phyloP scores from a whole-genome alignment of 208 protist species.

The Acanthamoeba divionensis region DNA sequence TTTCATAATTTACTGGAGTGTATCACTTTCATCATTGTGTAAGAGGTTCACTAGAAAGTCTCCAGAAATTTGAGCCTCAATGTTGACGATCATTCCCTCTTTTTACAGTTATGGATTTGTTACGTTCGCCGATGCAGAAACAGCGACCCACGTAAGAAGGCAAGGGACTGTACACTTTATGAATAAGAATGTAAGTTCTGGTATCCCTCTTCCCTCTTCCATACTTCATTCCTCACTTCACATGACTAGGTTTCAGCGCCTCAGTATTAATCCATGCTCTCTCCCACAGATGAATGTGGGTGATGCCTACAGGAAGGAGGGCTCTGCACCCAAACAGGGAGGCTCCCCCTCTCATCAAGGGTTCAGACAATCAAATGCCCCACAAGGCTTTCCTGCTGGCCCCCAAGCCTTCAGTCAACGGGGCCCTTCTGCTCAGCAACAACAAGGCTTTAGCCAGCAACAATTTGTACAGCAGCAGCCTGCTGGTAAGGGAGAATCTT shows the following conservation, averaged over 20 bases:
- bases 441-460: neutral
- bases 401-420: neutral
- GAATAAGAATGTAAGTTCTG: neutral
- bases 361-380: too few species aligned
- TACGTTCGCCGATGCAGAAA: constrained; percentile 21
- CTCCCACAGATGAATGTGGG: constrained; percentile 38
- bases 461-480: neutral
- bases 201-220: neutral
- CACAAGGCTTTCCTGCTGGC: too few species aligned
- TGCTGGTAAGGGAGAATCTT: neutral
- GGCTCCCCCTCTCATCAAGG: too few species aligned
- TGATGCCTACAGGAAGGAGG: constrained; percentile 11
- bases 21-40: neutral
- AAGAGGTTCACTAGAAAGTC: too few species aligned
- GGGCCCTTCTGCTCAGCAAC: neutral
- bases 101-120: constrained; percentile 7
- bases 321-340: neutral
- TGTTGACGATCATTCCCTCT: neutral
- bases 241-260: neutral
- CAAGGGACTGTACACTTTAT: neutral
- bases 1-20: neutral
- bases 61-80: neutral
- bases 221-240: neutral
- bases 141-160: neutral
- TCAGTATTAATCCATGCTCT: neutral